These are phyloP conservation scores for Flaveria bidentis DNA, from an alignment of 129 eudicot genomes.

Conservation along the genomic window DNA sequence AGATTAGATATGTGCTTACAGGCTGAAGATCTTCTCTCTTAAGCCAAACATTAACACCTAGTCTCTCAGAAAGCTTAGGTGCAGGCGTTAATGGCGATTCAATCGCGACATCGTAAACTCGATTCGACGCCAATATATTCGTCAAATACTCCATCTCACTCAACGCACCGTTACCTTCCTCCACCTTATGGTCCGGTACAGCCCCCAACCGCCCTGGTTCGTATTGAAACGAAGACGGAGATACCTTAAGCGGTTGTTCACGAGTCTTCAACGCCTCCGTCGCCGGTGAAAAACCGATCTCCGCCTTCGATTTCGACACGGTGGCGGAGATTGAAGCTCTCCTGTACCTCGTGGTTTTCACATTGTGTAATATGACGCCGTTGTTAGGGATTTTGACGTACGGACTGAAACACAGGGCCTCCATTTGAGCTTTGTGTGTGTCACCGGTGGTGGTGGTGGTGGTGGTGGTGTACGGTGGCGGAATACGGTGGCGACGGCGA, in stretches of 20 bases:
- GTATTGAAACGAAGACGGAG: conserved; percentile 48
- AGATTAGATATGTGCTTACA: conserved; percentile 35
- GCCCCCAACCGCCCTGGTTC: conserved; percentile 46
- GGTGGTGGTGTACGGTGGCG: neutral
- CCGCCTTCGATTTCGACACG: conserved; percentile 41
- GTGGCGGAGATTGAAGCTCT: conserved; percentile 36
- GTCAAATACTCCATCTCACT: conserved; percentile 64
- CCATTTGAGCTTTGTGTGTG: conserved; percentile 21
- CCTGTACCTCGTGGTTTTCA: neutral
- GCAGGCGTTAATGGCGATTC: conserved; percentile 81
- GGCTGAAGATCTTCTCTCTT: conserved; percentile 93
- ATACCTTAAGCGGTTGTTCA: conserved; percentile 32
- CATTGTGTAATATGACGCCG: conserved; percentile 20
- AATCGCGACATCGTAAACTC: conserved; percentile 58
- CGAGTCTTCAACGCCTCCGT: conserved; percentile 18
- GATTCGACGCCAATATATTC: conserved; percentile 46
- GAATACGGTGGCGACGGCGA: neutral
- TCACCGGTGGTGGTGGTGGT: neutral
- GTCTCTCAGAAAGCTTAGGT: conserved; percentile 59
- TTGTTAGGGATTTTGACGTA: conserved; percentile 34
- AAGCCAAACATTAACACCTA: conserved; percentile 77
- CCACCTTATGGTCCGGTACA: conserved; percentile 40
- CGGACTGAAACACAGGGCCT: conserved; percentile 33
- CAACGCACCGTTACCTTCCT: conserved; percentile 34
- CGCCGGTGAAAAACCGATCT: conserved; percentile 21